phyloP scores from a whole-genome alignment of 306 rosid species.

The Cicer yamashitae region DNA sequence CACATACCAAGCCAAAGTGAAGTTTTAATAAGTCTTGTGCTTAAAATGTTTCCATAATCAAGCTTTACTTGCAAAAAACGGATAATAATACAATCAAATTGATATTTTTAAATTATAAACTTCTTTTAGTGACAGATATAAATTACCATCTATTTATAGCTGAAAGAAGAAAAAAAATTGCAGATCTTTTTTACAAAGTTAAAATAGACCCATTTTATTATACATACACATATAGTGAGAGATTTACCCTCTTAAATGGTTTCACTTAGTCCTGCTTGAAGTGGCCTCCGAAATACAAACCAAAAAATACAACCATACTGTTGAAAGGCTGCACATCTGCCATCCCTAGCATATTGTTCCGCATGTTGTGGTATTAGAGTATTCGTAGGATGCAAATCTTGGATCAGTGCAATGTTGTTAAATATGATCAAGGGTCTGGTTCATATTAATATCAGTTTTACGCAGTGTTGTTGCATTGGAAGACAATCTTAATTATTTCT shows the following conservation, averaged over 20 bases:
- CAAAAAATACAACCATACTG: not conserved
- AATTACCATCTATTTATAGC: not conserved
- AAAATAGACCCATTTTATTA: not conserved
- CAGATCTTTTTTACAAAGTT: slow-evolving; percentile 6
- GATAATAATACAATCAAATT: not conserved
- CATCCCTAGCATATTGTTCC: not conserved
- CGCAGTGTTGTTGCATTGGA: not conserved
- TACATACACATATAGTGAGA: not conserved
- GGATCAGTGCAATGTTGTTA: not conserved
- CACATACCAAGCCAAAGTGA: not conserved
- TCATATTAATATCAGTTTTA: not conserved
- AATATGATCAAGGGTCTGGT: not conserved
- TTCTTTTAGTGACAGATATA: not conserved
- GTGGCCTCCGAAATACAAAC: not conserved
- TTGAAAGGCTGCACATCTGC: not conserved
- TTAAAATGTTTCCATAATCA: not conserved
- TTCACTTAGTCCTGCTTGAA: not conserved
- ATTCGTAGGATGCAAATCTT: too few species aligned
- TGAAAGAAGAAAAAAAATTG: not conserved
- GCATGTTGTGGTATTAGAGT: too few species aligned
- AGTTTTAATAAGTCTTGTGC: not conserved
- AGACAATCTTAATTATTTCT: not conserved
- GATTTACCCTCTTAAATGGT: not conserved
- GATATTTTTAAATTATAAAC: not conserved
- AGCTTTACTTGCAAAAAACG: not conserved